These are phyloP conservation scores for Tolypocladium endophyticum DNA, from an alignment of 2,329 filamentous ascomycete genomes.

Conservation along the genomic window DNA sequence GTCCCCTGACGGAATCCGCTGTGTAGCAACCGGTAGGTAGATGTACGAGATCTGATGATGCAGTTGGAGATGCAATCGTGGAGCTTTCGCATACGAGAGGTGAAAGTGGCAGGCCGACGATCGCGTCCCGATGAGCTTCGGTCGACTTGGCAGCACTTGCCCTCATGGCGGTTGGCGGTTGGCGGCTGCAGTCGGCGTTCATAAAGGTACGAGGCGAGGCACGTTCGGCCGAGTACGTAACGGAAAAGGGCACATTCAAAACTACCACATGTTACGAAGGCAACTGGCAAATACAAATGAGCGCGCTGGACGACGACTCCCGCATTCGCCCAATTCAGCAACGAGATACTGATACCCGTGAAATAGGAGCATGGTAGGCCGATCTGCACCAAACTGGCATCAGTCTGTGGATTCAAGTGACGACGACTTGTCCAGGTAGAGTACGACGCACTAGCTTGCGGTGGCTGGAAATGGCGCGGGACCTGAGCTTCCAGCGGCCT, in stretches of 20 bases:
- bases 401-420: neutral
- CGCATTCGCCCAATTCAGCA: neutral
- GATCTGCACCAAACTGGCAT: neutral
- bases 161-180: neutral
- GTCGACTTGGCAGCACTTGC: neutral
- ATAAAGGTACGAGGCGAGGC: neutral
- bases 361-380: too few species aligned
- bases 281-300: neutral
- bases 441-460: neutral
- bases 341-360: neutral
- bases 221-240: neutral
- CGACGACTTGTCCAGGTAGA: neutral
- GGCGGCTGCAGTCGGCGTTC: neutral
- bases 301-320: neutral
- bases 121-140: neutral
- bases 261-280: neutral
- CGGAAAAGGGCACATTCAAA: neutral
- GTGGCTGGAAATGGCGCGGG: constrained; percentile 2
- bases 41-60: neutral
- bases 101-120: neutral
- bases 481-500: neutral
- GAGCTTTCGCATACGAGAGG: neutral
- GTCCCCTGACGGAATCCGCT: neutral
- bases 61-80: neutral
- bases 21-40: neutral